phyloP scores from a whole-genome alignment of 2,329 filamentous ascomycete species.

The Tolypocladium album region DNA sequence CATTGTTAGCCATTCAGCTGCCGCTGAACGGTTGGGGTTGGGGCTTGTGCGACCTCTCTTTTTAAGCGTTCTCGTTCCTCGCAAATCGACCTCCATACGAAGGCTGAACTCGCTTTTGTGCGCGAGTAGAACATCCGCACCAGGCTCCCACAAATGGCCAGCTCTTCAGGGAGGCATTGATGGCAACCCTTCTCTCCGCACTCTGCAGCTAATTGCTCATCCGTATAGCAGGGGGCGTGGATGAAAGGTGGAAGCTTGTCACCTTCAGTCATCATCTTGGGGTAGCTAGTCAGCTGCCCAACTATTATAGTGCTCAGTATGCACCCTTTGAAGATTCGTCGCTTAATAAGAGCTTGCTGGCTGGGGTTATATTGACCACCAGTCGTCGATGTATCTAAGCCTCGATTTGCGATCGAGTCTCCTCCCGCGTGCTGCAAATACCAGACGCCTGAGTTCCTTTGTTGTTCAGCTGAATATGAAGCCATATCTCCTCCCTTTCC shows the following conservation, averaged over 20 bases:
- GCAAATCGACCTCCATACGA: background rate
- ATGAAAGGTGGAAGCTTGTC: background rate
- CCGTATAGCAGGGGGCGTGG: background rate
- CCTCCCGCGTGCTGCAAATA: background rate
- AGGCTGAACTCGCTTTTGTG: background rate
- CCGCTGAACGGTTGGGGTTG: no score
- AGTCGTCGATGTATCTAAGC: background rate
- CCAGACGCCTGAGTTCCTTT: background rate
- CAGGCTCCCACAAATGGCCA: background rate
- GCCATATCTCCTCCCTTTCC: background rate
- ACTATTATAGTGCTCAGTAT: background rate
- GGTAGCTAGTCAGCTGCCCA: background rate
- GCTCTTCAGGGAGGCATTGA: background rate
- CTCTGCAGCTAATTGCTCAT: background rate
- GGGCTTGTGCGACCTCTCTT: background rate
- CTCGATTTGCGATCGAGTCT: background rate
- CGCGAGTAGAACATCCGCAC: background rate
- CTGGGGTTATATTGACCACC: background rate
- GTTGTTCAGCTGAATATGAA: background rate
- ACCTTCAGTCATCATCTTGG: background rate
- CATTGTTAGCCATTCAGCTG: no score
- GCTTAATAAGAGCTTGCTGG: background rate
- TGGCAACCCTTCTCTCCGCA: background rate
- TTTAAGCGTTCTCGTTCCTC: background rate
- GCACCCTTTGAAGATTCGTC: background rate